phyloP scores from a whole-genome alignment of 1,284 basidiomycete species.

The Cutaneotrichosporon cutaneum region DNA sequence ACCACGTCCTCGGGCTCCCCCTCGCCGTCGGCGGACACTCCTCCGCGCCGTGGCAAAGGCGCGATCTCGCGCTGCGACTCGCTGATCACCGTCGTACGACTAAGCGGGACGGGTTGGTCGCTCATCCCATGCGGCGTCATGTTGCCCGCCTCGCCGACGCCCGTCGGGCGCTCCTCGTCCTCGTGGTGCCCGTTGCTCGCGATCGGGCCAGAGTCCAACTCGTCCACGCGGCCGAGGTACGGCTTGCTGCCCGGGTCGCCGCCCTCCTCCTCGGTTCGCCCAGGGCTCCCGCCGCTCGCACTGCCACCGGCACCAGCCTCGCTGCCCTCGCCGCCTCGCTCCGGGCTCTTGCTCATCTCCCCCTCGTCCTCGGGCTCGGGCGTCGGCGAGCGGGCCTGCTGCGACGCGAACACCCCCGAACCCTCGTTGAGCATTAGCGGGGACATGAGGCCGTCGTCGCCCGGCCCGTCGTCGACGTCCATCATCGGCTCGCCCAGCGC shows the following conservation, averaged over 20 bases:
- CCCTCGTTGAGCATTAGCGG: slow-evolving; percentile 40
- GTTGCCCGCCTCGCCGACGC: slow-evolving; percentile 32
- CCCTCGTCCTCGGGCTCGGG: slow-evolving; percentile 44
- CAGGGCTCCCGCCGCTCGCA: slow-evolving; percentile 35
- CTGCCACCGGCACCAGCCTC: neutral
- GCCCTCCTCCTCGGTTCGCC: slow-evolving; percentile 46
- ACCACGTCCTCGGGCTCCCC: neutral
- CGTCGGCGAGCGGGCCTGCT: slow-evolving; percentile 33
- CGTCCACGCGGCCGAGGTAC: slow-evolving; percentile 52
- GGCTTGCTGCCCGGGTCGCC: slow-evolving; percentile 41
- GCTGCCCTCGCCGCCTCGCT: neutral
- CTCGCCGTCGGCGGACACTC: neutral
- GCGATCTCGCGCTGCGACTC: slow-evolving; percentile 37
- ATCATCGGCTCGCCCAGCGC: slow-evolving; percentile 21
- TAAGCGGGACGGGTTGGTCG: slow-evolving; percentile 48
- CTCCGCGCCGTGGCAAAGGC: slow-evolving; percentile 34
- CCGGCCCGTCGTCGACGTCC: slow-evolving; percentile 12
- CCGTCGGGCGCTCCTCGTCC: slow-evolving; percentile 3
- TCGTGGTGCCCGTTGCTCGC: slow-evolving; percentile 20
- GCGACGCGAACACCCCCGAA: slow-evolving; percentile 4
- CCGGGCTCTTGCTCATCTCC: slow-evolving; percentile 12
- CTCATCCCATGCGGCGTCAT: slow-evolving; percentile 52
- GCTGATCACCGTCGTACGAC: slow-evolving; percentile 44
- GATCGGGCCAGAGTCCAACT: slow-evolving; percentile 52
- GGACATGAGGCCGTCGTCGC: slow-evolving; percentile 41